Conservation (phyloP, 129 eudicot species). For the Solidago caesia region DNA sequence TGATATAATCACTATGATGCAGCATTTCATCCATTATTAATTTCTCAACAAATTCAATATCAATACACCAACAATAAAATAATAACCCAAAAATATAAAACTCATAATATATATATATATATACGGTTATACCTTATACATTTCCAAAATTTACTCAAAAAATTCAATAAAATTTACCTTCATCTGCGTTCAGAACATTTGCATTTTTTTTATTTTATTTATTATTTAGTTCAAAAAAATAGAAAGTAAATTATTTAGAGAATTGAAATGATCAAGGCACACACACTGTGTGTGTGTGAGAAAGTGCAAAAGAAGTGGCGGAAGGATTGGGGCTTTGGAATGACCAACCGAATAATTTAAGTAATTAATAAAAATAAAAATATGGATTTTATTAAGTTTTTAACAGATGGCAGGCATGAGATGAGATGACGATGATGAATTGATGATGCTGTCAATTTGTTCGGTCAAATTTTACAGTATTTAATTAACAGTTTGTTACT, state of each 20-base stretch:
- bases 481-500: too few relatives aligned
- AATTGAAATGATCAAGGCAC: slow-evolving; percentile 5
- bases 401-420: too few relatives aligned
- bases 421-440: too few relatives aligned
- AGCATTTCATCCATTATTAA: slow-evolving; percentile 7
- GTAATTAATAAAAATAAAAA: too few relatives aligned
- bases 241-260: slow-evolving; percentile 12
- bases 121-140: neutral
- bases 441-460: too few relatives aligned
- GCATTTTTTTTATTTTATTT: too few relatives aligned
- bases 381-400: too few relatives aligned
- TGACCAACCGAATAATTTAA: slow-evolving; percentile 38
- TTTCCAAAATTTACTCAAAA: slow-evolving; percentile 1
- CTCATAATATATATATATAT: neutral
- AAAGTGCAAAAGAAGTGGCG: slow-evolving; percentile 34
- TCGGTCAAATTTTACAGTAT: too few relatives aligned
- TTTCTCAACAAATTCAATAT: neutral
- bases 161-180: slow-evolving; percentile 2
- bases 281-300: neutral
- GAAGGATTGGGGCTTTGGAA: slow-evolving; percentile 35
- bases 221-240: too few relatives aligned
- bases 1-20: neutral
- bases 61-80: neutral
- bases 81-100: neutral
- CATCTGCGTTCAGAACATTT: too few relatives aligned